phyloP scores from a whole-genome alignment of 2,329 filamentous ascomycete genomes.

The Apiospora malaysiana region DNA sequence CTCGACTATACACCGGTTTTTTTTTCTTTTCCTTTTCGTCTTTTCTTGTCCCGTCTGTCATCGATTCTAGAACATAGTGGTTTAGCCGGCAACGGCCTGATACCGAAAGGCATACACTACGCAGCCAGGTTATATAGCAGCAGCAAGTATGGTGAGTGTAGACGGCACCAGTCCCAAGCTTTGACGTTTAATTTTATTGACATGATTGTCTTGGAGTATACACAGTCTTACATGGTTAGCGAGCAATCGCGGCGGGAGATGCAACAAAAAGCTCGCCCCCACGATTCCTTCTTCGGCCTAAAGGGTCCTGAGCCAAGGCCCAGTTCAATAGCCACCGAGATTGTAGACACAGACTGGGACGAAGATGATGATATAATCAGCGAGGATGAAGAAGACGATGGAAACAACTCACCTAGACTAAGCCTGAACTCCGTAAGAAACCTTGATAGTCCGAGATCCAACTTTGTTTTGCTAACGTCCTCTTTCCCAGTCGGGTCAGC shows the following conservation, averaged over 20 bases:
- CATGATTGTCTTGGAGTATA: constrained; percentile 32
- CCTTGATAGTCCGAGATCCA: neutral
- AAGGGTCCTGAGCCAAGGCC: constrained; percentile 63
- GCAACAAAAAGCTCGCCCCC: constrained; percentile 55
- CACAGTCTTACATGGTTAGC: constrained; percentile 29
- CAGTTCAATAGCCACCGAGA: constrained; percentile 75
- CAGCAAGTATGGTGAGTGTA: constrained; percentile 31
- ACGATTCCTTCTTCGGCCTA: constrained; percentile 67
- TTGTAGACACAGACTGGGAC: constrained; percentile 77
- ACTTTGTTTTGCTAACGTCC: constrained; percentile 22
- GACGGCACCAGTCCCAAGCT: neutral
- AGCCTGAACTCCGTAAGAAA: constrained; percentile 74
- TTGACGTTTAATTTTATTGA: neutral
- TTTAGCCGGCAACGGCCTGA: constrained; percentile 41
- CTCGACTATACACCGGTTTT: constrained; percentile 35
- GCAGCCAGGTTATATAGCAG: constrained; percentile 23
- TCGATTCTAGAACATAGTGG: constrained; percentile 35
- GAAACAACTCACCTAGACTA: constrained; percentile 63
- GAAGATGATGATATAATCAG: constrained; percentile 68
- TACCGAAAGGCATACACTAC: constrained; percentile 32
- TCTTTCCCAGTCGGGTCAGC: constrained; percentile 65
- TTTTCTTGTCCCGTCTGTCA: constrained; percentile 37
- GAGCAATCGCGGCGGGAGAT: constrained; percentile 53
- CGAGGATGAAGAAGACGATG: constrained; percentile 59
- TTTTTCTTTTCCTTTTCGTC: constrained; percentile 37